These are phyloP conservation scores for Diaporthe aspalathi DNA, from an alignment of 2,329 filamentous ascomycete species.

Conservation along the genomic window DNA sequence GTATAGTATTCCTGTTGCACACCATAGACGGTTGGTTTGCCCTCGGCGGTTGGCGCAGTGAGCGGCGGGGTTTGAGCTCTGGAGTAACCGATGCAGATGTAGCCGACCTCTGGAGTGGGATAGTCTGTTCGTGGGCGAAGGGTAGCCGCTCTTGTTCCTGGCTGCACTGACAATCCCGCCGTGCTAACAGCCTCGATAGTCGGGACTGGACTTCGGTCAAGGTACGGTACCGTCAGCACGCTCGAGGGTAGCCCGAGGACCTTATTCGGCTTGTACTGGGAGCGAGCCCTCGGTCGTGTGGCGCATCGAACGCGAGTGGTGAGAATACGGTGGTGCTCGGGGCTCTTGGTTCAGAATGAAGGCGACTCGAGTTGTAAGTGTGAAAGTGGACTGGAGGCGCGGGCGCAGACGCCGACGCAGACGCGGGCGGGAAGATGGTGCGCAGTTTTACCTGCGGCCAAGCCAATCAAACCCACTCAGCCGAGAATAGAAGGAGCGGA, in stretches of 20 bases:
- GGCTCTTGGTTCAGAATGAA: background rate
- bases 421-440: background rate
- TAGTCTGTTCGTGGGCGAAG: background rate
- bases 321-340: background rate
- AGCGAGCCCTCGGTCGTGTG: background rate
- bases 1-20: slow-evolving; percentile 13
- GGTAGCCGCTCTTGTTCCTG: background rate
- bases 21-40: slow-evolving; percentile 5
- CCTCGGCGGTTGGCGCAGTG: background rate
- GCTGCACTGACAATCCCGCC: background rate
- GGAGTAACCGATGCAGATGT: too few relatives aligned
- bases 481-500: slow-evolving; percentile 27
- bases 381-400: slow-evolving; percentile 1
- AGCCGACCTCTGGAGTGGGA: background rate
- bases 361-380: slow-evolving; percentile 17
- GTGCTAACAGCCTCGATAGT: background rate
- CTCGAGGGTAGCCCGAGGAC: background rate
- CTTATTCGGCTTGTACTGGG: background rate
- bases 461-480: background rate
- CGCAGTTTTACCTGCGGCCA: slow-evolving; percentile 13
- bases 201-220: background rate
- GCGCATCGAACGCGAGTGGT: background rate
- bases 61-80: background rate
- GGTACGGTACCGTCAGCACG: background rate
- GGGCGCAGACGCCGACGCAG: background rate